Evolutionary conservation across 1,139 yeast species (phyloP).

Genomic region (Hyphopichia khmerensis): DNA sequence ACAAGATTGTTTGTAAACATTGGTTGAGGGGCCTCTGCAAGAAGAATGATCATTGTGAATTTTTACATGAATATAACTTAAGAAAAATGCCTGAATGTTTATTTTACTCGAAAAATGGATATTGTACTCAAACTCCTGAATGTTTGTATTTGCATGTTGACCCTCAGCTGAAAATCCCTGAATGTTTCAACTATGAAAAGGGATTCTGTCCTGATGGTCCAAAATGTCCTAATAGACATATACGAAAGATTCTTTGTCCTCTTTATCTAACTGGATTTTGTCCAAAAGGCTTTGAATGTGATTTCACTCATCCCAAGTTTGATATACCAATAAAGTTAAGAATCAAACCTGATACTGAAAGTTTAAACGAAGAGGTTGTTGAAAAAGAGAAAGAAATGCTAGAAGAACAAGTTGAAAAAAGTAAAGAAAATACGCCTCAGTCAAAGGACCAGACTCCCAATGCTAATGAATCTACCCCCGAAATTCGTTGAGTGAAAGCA

Average conservation of each 20-base stretch:
- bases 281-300: slow-evolving; percentile 70
- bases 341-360: slow-evolving; percentile 45
- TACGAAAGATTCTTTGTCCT: slow-evolving; percentile 78
- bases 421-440: slow-evolving; percentile 7
- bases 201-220: slow-evolving; percentile 97
- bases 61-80: slow-evolving; percentile 89
- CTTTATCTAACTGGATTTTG: slow-evolving; percentile 88
- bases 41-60: slow-evolving; percentile 95
- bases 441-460: no score
- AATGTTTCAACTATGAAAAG: slow-evolving; percentile 76
- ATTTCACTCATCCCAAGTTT: slow-evolving; percentile 57
- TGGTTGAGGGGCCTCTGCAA: slow-evolving; percentile 98
- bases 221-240: slow-evolving; percentile 77
- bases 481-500: no score
- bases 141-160: slow-evolving; percentile 91
- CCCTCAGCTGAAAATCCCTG: slow-evolving; percentile 84
- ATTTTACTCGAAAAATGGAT: slow-evolving; percentile 83
- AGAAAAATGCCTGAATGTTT: slow-evolving; percentile 97
- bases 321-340: slow-evolving; percentile 49
- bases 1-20: slow-evolving; percentile 91
- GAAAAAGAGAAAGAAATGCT: slow-evolving; percentile 2
- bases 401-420: slow-evolving; percentile 2
- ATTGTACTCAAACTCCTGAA: slow-evolving; percentile 92
- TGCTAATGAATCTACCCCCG: no score
- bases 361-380: slow-evolving; percentile 4